phyloP scores from a whole-genome alignment of 2,329 filamentous ascomycete genomes.

The Monilinia polystroma region DNA sequence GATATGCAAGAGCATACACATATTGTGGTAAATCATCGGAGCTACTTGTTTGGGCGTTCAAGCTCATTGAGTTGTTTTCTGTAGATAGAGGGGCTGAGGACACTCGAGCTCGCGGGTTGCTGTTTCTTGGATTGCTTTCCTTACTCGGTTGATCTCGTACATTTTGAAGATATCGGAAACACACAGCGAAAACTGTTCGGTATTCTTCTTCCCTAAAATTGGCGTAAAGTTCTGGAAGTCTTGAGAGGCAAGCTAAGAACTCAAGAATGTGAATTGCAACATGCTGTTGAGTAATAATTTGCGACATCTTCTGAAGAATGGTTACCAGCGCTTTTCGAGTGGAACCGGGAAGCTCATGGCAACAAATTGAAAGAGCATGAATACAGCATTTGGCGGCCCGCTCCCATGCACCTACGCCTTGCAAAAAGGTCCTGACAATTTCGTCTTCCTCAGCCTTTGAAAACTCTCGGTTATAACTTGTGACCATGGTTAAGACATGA shows the following conservation, averaged over 20 bases:
- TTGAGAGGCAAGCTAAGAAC: constrained; percentile 85
- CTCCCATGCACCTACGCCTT: constrained; percentile 81
- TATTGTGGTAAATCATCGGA: constrained; percentile 86
- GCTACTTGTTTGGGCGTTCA: constrained; percentile 43
- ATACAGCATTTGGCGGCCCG: constrained; percentile 90
- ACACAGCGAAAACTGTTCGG: constrained; percentile 91
- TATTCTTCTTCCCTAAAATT: constrained; percentile 92
- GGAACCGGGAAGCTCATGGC: constrained; percentile 86
- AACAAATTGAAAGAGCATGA: constrained; percentile 90
- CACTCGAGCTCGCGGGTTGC: constrained; percentile 38
- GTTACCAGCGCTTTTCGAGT: constrained; percentile 82
- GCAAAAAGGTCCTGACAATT: constrained; percentile 80
- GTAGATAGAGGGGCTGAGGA: constrained; percentile 31
- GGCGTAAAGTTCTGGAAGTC: constrained; percentile 78
- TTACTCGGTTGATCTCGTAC: constrained; percentile 63
- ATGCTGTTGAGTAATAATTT: constrained; percentile 90
- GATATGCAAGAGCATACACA: constrained; percentile 88
- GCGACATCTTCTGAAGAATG: constrained; percentile 89
- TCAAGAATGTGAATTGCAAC: constrained; percentile 94
- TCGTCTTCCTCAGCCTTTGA: constrained; percentile 84
- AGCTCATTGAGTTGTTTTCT: constrained; percentile 45
- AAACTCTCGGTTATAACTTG: constrained; percentile 88
- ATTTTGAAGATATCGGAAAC: constrained; percentile 88
- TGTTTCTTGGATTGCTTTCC: constrained; percentile 40
- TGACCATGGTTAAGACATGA: constrained; percentile 79